phyloP scores from a whole-genome alignment of 352 stramenopile species.

The Phytophthora vignae region DNA sequence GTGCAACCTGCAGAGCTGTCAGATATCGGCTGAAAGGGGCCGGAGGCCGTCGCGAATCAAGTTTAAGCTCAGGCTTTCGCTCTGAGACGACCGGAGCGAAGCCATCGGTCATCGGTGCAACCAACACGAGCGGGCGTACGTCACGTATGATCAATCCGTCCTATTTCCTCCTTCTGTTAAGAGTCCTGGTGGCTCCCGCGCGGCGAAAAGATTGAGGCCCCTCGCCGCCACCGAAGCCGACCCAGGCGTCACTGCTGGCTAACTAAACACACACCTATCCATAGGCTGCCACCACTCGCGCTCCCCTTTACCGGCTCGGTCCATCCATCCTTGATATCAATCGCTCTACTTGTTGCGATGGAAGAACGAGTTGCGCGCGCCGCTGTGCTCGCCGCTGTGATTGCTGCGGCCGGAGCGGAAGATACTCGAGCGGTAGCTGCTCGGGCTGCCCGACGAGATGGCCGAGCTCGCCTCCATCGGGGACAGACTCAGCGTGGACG shows the following conservation, averaged over 20 bases:
- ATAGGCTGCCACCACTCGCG: constrained; percentile 9
- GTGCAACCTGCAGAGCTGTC: background rate
- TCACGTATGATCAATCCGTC: constrained; percentile 28
- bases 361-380: constrained; percentile 67
- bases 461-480: constrained; percentile 53
- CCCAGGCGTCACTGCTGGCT: constrained; percentile 23
- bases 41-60: constrained; percentile 11
- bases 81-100: background rate
- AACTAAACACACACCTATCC: constrained; percentile 39
- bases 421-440: constrained; percentile 55
- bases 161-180: constrained; percentile 34
- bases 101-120: background rate
- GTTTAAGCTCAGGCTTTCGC: constrained; percentile 1
- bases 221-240: constrained; percentile 27
- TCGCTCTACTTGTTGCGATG: constrained; percentile 61
- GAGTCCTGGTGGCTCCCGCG: constrained; percentile 26
- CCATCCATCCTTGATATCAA: background rate
- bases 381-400: constrained; percentile 42
- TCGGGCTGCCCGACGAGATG: constrained; percentile 46
- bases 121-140: constrained; percentile 3
- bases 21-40: background rate
- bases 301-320: constrained; percentile 13
- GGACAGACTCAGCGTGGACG: constrained; percentile 63
- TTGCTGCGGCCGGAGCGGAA: constrained; percentile 60
- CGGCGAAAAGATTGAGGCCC: constrained; percentile 28